phyloP scores from a whole-genome alignment of 805 yeast genomes.

The Soucietia sequanensis region DNA sequence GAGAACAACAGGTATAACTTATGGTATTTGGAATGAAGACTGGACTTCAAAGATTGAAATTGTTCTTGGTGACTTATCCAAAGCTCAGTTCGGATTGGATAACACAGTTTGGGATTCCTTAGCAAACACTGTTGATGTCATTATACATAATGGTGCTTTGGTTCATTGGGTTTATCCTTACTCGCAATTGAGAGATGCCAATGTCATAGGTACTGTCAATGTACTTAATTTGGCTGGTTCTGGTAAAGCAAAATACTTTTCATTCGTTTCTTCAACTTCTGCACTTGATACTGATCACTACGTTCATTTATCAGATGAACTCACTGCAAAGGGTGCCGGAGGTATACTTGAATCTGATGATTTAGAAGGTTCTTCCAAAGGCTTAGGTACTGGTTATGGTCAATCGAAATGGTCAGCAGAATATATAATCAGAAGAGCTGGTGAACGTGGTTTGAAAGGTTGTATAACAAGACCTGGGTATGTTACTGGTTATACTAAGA shows the following conservation, averaged over 20 bases:
- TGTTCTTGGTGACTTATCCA: conserved; percentile 79
- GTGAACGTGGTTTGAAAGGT: conserved; percentile 82
- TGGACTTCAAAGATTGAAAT: conserved; percentile 62
- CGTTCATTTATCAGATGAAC: conserved; percentile 71
- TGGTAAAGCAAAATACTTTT: conserved; percentile 82
- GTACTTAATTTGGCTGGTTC: conserved; percentile 72
- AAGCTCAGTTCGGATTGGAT: conserved; percentile 67
- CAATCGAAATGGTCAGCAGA: conserved; percentile 99
- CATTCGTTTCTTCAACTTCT: conserved; percentile 96
- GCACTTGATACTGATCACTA: conserved; percentile 82
- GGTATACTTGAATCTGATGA: conserved; percentile 86
- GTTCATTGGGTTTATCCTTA: conserved; percentile 99
- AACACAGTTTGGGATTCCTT: conserved; percentile 58
- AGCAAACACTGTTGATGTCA: conserved; percentile 64
- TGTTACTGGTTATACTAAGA: conserved; percentile 78
- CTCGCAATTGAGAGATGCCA: conserved; percentile 84
- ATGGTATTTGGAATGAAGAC: conserved; percentile 72
- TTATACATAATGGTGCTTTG: conserved; percentile 95
- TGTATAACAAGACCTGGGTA: conserved; percentile 94
- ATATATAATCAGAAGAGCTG: conserved; percentile 82
- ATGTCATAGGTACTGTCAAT: conserved; percentile 84
- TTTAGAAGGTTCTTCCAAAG: conserved; percentile 74
- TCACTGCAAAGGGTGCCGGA: conserved; percentile 57
- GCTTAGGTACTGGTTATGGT: conserved; percentile 92
- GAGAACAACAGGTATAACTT: conserved; percentile 70